phyloP scores from a whole-genome alignment of 2,329 filamentous ascomycete genomes.

The Microsporum audouinii region DNA sequence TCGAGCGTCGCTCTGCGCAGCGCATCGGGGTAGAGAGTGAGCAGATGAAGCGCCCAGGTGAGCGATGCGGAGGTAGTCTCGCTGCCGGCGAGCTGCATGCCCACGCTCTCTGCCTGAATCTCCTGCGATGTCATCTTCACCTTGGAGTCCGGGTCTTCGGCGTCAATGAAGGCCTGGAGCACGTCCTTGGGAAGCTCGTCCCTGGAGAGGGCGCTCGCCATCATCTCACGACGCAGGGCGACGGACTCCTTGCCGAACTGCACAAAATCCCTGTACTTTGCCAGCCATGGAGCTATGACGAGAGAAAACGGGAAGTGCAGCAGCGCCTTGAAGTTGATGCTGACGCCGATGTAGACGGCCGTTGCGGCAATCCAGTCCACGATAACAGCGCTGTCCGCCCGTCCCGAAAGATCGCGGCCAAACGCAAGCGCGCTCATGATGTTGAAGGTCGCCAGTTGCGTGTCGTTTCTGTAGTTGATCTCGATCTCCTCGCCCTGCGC shows the following conservation, averaged over 20 bases:
- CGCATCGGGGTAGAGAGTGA: conserved; percentile 2
- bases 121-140: conserved; percentile 3
- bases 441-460: conserved; percentile 1
- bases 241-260: conserved; percentile 5
- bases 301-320: conserved; percentile 1
- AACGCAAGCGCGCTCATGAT: conserved; percentile 5
- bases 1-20: neutral
- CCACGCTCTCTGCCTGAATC: conserved; percentile 4
- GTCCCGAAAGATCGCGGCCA: neutral
- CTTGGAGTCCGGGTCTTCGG: conserved; percentile 4
- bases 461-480: conserved; percentile 3
- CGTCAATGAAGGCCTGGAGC: conserved; percentile 5
- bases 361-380: conserved; percentile 4
- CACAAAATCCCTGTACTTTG: neutral
- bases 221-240: neutral
- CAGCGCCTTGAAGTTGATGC: conserved; percentile 4
- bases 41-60: conserved; percentile 1
- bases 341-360: conserved; percentile 2
- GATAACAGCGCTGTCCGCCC: neutral
- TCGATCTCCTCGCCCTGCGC: neutral
- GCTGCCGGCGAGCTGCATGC: conserved; percentile 5
- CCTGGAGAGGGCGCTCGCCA: neutral
- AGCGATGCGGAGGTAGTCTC: conserved; percentile 4
- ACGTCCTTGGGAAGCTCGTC: neutral
- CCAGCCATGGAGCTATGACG: neutral